These are phyloP conservation scores for Fusarium virguliforme DNA, from an alignment of 2,329 filamentous ascomycete genomes.

Conservation along the genomic window DNA sequence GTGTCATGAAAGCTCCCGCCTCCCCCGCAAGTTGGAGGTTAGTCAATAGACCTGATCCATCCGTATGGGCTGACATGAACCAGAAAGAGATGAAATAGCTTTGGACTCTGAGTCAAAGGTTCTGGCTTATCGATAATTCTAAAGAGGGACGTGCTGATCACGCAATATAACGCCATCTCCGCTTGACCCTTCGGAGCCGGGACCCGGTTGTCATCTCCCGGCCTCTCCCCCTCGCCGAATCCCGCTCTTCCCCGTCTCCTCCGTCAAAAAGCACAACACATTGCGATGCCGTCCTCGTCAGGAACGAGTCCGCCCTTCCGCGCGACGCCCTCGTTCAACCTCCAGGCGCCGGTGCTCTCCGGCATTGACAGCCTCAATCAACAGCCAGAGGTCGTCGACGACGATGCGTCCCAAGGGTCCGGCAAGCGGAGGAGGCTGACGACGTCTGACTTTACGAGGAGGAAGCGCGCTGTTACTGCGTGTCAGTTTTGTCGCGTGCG, in stretches of 20 bases:
- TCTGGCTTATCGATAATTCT: no score
- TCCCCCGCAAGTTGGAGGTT: background rate
- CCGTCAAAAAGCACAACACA: background rate
- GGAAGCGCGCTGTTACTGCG: constrained; percentile 32
- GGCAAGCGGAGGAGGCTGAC: constrained; percentile 24
- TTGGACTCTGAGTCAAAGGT: no score
- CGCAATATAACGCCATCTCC: constrained; percentile 16
- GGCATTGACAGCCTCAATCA: background rate
- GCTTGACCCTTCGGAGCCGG: constrained; percentile 6
- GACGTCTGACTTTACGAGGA: constrained; percentile 30
- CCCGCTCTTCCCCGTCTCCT: constrained; percentile 21
- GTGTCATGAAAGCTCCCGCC: background rate
- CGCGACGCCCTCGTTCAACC: constrained; percentile 7
- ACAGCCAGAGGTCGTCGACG: constrained; percentile 7
- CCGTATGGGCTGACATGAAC: background rate
- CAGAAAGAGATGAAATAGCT: background rate
- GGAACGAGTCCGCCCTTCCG: constrained; percentile 8
- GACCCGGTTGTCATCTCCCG: constrained; percentile 8
- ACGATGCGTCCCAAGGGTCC: background rate
- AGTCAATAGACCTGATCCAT: background rate
- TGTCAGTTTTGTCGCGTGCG: constrained; percentile 38
- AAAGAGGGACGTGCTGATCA: background rate
- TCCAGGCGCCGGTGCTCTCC: background rate
- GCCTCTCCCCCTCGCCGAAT: background rate
- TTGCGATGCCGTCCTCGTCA: constrained; percentile 3